phyloP scores from a whole-genome alignment of 2,329 filamentous ascomycete genomes.

The Fusarium compactum region DNA sequence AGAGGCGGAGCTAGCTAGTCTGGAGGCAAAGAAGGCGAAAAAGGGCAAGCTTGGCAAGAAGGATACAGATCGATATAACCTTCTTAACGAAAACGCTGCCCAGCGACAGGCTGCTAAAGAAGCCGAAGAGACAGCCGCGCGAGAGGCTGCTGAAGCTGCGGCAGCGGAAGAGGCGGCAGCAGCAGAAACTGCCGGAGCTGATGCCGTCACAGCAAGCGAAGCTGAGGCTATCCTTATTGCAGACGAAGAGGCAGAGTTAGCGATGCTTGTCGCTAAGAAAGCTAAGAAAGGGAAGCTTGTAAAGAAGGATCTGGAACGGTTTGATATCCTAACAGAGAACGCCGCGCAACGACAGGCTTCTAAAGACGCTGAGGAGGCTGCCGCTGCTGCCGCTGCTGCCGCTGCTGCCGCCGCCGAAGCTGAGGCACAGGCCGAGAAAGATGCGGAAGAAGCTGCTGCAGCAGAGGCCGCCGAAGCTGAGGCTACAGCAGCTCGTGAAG shows the following conservation, averaged over 20 bases:
- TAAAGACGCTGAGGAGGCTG: constrained; percentile 43
- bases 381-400: constrained; percentile 32
- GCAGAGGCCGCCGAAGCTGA: constrained; percentile 32
- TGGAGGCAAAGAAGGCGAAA: constrained; percentile 41
- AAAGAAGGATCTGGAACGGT: constrained; percentile 42
- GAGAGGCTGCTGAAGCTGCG: constrained; percentile 37
- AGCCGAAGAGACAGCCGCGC: constrained; percentile 42
- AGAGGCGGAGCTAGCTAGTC: constrained; percentile 35
- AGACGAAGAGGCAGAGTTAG: constrained; percentile 43
- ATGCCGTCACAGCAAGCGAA: constrained; percentile 31
- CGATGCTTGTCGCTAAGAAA: constrained; percentile 38
- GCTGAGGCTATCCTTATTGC: constrained; percentile 30
- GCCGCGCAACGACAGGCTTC: constrained; percentile 39
- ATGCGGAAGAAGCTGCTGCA: constrained; percentile 45
- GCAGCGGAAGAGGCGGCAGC: constrained; percentile 27
- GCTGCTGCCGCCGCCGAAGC: constrained; percentile 21
- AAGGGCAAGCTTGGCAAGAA: constrained; percentile 43
- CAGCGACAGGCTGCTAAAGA: constrained; percentile 32
- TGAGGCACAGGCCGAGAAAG: constrained; percentile 38
- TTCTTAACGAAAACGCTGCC: constrained; percentile 35
- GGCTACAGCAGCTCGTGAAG: constrained; percentile 32
- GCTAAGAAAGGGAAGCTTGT: constrained; percentile 40
- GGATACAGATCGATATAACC: constrained; percentile 37
- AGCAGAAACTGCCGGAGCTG: constrained; percentile 34
- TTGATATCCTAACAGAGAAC: constrained; percentile 41